These are phyloP conservation scores for Colletotrichum sp. DNA, from an alignment of 2,329 filamentous ascomycete genomes.

Conservation along the genomic window DNA sequence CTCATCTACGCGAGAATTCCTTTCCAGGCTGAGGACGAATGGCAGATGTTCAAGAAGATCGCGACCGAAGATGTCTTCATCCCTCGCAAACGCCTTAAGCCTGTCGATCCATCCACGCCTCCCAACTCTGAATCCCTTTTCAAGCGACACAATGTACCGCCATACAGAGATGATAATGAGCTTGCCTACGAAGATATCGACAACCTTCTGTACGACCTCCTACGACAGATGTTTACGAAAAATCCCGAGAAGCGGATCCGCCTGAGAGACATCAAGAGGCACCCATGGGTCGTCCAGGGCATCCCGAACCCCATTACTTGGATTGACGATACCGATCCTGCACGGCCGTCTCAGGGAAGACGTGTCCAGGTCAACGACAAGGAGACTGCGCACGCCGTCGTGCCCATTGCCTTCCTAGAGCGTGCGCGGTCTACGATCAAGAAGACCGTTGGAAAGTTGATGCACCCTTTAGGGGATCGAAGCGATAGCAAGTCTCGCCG, in stretches of 20 bases:
- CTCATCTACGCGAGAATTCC: conserved; percentile 93
- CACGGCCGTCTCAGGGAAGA: conserved; percentile 75
- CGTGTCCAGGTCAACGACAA: conserved; percentile 91
- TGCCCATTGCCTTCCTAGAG: conserved; percentile 86
- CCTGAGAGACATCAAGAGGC: conserved; percentile 89
- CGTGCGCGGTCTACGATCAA: conserved; percentile 81
- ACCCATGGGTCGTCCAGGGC: conserved; percentile 86
- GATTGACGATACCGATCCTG: conserved; percentile 94
- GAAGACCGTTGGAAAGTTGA: conserved; percentile 68
- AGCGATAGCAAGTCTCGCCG: conserved; percentile 58
- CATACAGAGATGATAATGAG: conserved; percentile 78
- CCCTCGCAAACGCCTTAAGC: conserved; percentile 79
- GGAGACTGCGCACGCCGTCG: conserved; percentile 89
- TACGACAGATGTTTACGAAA: conserved; percentile 82
- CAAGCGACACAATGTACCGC: conserved; percentile 63
- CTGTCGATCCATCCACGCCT: conserved; percentile 67
- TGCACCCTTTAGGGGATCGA: conserved; percentile 62
- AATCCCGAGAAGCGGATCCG: conserved; percentile 89
- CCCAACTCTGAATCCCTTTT: conserved; percentile 60
- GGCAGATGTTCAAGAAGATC: conserved; percentile 89
- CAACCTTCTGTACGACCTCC: conserved; percentile 77
- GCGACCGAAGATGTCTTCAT: conserved; percentile 93
- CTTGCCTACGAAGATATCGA: conserved; percentile 87
- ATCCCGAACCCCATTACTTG: conserved; percentile 77
- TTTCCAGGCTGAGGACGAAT: conserved; percentile 91